Evolutionary conservation across 352 stramenopile genomes (phyloP).

Genomic region (Phytopythium ostracodes): DNA sequence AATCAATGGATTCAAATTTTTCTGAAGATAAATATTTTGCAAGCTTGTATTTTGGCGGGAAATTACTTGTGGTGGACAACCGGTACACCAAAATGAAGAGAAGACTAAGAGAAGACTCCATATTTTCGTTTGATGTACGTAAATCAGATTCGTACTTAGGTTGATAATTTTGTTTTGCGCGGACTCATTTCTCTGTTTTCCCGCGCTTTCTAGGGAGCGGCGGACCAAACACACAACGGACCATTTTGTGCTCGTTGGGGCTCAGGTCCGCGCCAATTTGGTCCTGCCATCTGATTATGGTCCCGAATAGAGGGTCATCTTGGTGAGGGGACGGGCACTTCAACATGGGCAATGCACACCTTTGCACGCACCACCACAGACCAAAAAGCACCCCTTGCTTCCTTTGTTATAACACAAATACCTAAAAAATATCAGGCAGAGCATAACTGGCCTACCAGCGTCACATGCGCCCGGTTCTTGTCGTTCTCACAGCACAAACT

Average conservation of each 20-base stretch:
- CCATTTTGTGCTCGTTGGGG: slow-evolving; percentile 2
- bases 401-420: background rate
- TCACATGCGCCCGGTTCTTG: background rate
- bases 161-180: no score
- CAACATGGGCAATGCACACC: background rate
- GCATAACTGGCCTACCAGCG: background rate
- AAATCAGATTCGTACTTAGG: no score
- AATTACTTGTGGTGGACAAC: no score
- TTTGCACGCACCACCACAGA: background rate
- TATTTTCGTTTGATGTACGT: no score
- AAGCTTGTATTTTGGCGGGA: no score
- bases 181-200: background rate
- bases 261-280: background rate
- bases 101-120: no score
- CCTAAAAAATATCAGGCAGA: no score
- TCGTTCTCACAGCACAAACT: slow-evolving; percentile 52
- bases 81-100: no score
- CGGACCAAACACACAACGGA: slow-evolving; percentile 1
- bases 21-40: no score
- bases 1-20: no score
- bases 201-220: background rate
- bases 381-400: background rate
- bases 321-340: background rate
- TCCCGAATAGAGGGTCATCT: background rate
- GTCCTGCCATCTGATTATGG: background rate